phyloP scores from a whole-genome alignment of 129 eudicot species.

The Lonicera japonica region DNA sequence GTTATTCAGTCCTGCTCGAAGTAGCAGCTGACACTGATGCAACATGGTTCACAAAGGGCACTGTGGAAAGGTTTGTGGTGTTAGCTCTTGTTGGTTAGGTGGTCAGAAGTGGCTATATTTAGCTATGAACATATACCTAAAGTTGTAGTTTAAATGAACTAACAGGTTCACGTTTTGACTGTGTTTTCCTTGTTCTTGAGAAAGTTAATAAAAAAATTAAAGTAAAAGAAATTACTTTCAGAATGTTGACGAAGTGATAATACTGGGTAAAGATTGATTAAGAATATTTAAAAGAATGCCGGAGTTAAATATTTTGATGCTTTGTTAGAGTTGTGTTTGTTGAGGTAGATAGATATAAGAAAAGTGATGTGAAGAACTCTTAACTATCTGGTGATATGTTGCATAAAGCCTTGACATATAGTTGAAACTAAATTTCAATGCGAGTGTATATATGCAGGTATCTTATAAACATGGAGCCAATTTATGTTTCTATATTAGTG shows the following conservation, averaged over 20 bases:
- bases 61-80: conserved; percentile 56
- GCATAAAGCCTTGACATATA: too few relatives aligned
- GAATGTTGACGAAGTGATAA: background rate
- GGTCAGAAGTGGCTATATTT: background rate
- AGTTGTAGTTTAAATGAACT: background rate
- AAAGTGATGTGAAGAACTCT: background rate
- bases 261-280: background rate
- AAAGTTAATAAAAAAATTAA: too few relatives aligned
- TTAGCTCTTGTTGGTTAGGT: conserved; percentile 3
- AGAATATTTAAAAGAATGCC: too few relatives aligned
- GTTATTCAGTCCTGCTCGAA: conserved; percentile 83
- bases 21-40: conserved; percentile 48
- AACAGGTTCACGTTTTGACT: background rate
- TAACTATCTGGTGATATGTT: too few relatives aligned
- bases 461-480: too few relatives aligned
- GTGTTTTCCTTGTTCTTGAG: background rate
- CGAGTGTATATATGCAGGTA: too few relatives aligned
- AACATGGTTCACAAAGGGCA: conserved; percentile 87
- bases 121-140: background rate
- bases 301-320: too few relatives aligned
- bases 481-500: too few relatives aligned
- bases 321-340: background rate
- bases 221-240: background rate
- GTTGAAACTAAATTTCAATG: too few relatives aligned
- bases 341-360: background rate